These are phyloP conservation scores for Coemansia sp. DNA, from an alignment of 192 early-diverging fungal species.

Conservation along the genomic window DNA sequence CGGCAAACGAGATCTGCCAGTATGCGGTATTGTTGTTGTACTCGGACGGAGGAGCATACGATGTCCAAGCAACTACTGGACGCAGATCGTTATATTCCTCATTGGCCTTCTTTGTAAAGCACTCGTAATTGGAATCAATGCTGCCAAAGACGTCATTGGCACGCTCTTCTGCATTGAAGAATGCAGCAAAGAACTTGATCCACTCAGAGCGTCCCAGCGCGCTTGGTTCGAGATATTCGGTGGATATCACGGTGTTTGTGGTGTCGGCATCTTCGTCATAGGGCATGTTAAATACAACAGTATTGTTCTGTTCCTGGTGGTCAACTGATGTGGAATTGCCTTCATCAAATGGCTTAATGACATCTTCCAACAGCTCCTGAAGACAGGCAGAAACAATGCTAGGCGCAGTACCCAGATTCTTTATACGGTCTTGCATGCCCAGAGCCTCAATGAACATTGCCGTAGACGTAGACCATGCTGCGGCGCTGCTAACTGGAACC, in stretches of 20 bases:
- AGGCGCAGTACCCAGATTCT: slow-evolving; percentile 42
- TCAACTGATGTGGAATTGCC: slow-evolving; percentile 32
- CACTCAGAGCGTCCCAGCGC: slow-evolving; percentile 53
- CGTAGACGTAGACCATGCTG: slow-evolving; percentile 45
- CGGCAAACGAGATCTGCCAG: slow-evolving; percentile 58
- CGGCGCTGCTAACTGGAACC: slow-evolving; percentile 38
- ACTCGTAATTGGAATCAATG: slow-evolving; percentile 51
- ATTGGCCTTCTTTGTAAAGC: slow-evolving; percentile 39
- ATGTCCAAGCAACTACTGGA: slow-evolving; percentile 63
- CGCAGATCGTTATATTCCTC: slow-evolving; percentile 45
- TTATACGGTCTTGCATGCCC: slow-evolving; percentile 40
- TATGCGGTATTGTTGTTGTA: slow-evolving; percentile 70
- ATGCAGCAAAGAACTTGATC: slow-evolving; percentile 55
- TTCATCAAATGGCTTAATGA: slow-evolving; percentile 42
- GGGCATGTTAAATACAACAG: slow-evolving; percentile 40
- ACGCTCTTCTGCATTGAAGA: slow-evolving; percentile 54
- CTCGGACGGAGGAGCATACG: slow-evolving; percentile 55
- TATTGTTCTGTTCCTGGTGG: slow-evolving; percentile 31
- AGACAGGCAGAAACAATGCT: slow-evolving; percentile 53
- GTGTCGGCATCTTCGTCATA: slow-evolving; percentile 27
- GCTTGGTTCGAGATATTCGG: slow-evolving; percentile 39
- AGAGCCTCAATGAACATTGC: slow-evolving; percentile 53
- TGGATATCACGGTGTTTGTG: slow-evolving; percentile 35
- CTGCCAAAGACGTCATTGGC: slow-evolving; percentile 46
- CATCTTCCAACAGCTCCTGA: slow-evolving; percentile 45